Conservation (phyloP, 2,329 filamentous ascomycete genomes). For the Penicillium janthinellum region DNA sequence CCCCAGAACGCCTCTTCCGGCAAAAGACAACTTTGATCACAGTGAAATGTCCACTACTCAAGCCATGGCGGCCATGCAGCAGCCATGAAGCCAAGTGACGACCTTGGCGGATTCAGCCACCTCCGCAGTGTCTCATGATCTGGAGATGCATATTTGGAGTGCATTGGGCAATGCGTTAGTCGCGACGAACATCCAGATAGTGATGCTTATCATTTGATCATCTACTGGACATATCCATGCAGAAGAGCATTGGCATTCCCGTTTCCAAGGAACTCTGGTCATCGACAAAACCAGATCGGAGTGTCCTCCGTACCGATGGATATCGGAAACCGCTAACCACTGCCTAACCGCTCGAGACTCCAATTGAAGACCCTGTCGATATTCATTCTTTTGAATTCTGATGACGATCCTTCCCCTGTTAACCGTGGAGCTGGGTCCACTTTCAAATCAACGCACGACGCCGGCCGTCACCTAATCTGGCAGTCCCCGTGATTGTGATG, state of each 20-base stretch:
- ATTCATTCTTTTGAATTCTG: not conserved
- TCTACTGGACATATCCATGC: not conserved
- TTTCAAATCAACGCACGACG: conserved; percentile 17
- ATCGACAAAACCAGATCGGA: conserved; percentile 13
- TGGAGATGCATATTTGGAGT: not conserved
- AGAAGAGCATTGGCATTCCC: not conserved
- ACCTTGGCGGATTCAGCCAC: conserved; percentile 9
- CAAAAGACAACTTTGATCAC: not conserved
- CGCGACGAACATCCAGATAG: not conserved
- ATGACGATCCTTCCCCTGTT: conserved; percentile 23
- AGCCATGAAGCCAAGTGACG: not conserved
- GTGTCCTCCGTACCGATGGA: conserved; percentile 10
- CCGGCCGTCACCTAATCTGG: conserved; percentile 17
- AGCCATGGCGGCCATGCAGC: not conserved
- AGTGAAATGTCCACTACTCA: conserved; percentile 7
- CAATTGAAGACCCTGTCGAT: conserved; percentile 3
- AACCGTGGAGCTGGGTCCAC: conserved; percentile 17
- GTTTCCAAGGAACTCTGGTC: not conserved
- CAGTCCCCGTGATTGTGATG: conserved; percentile 10
- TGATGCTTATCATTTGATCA: not conserved
- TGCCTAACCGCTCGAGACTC: conserved; percentile 8
- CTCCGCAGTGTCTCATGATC: conserved; percentile 16
- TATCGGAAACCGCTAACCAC: conserved; percentile 16
- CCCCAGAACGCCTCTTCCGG: conserved; percentile 8
- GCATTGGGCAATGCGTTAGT: not conserved